Evolutionary conservation across 768 basidiomycete species (phyloP), one percentile per base, ranked within the genome.

Genomic region (Leccinum ochraceum): DNA sequence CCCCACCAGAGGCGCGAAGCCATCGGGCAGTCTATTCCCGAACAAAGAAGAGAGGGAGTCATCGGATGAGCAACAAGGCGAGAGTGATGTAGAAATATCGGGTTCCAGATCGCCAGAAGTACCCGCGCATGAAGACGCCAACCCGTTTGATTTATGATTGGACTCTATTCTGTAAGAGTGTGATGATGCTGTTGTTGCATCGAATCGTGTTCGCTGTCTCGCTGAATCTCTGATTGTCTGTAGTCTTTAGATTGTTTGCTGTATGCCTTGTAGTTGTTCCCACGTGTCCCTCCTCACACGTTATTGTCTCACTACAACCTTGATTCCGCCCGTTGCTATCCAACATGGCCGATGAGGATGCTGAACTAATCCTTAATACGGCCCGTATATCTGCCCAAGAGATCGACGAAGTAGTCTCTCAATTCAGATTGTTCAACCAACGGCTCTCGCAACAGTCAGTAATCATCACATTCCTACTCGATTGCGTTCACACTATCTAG

Each of bases 1-100:
- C 20, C 9, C 11, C 34, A 48, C 32, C 67, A 90, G 88, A 72
- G 83, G 82, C 13, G 74, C 80, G 9, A 88, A 87, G 69, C 86
- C 88, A 36, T 80, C 78, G 66, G 74, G 85, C 2, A 78, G 81
- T 57, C 80, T 92, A 6, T 89, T 90, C 70, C 74, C 79, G 4
- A 60, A 9, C 56, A 61, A 56, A 20, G 79, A 79, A 20, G 79
- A 79, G 62, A 75, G 74, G 58, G 80, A 81, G 42, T 36, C 61
- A 22, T 61, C 57, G 11, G 67, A 68, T 16, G 78, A 75, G 55
- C 65, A 67, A 24, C 78, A 80, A 59, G 69, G 67, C 57, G 68
- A 64, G 42, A 69, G 76, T 44, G 80, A 79, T 68, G 76, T 76
- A 50, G 75, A 79, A 34, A 72, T 75, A 55, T 72, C 77, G 46